Percentiles rank a stretch among this genome's conserved stretches.
Conservation (phyloP, 495 filamentous ascomycete species). For the Parathielavia hyrcaniae region DNA sequence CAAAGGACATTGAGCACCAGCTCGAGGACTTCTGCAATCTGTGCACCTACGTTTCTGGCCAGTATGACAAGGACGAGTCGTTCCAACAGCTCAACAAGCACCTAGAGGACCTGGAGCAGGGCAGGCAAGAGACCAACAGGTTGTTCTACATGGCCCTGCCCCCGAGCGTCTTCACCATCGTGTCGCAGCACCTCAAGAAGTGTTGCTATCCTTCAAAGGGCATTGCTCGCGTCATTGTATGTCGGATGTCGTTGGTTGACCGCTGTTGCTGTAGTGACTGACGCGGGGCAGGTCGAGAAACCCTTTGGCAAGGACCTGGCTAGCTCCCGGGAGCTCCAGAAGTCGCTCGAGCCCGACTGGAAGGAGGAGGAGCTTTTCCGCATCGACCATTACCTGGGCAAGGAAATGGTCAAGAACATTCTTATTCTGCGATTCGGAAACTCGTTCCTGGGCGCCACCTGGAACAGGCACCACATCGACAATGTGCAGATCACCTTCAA, state of each 20-base stretch:
- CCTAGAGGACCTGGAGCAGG: constrained; percentile 79
- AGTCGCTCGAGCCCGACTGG: constrained; percentile 95
- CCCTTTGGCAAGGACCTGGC: constrained; percentile 96
- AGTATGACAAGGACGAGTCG: constrained; percentile 95
- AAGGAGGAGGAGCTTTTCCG: constrained; percentile 99
- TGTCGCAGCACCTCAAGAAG: constrained; percentile 93
- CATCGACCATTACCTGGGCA: constrained; percentile 98
- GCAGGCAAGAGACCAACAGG: constrained; percentile 74
- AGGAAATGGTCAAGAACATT: constrained; percentile 99
- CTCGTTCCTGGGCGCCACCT: constrained; percentile 97
- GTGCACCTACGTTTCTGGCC: constrained; percentile 90
- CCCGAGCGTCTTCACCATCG: constrained; percentile 94
- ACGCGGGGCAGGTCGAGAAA: constrained; percentile 76
- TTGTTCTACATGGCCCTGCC: constrained; percentile 99
- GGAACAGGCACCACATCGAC: constrained; percentile 99
- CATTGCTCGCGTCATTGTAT: constrained; percentile 87
- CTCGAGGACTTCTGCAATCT: constrained; percentile 79
- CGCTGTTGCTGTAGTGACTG: not conserved
- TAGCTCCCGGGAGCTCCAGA: constrained; percentile 91
- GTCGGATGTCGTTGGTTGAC: constrained; percentile 22
- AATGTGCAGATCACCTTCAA: constrained; percentile 99
- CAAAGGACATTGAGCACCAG: constrained; percentile 95
- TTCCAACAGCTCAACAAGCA: constrained; percentile 86
- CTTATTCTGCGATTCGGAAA: constrained; percentile 97
- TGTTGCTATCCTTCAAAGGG: constrained; percentile 90